Percentiles rank a stretch among this genome's conserved stretches.
These are phyloP conservation scores for Dothideomycetidae sp. DNA, from an alignment of 2,329 filamentous ascomycete species.

Conservation along the genomic window DNA sequence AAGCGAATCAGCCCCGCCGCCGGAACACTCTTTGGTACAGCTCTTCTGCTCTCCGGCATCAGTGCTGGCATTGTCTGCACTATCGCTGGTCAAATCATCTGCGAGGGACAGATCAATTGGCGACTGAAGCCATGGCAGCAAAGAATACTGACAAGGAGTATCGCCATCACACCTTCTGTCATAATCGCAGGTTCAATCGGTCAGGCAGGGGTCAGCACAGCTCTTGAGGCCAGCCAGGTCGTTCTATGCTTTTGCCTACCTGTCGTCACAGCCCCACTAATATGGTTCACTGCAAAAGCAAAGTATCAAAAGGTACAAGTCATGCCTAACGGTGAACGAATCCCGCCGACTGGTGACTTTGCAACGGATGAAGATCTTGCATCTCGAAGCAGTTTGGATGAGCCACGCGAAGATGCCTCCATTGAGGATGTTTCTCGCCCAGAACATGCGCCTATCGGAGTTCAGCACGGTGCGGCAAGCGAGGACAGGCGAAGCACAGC, in stretches of 20 bases:
- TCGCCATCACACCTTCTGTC: conserved; percentile 70
- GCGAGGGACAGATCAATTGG: conserved; percentile 69
- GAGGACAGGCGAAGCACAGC: background rate
- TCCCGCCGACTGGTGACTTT: background rate
- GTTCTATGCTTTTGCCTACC: conserved; percentile 65
- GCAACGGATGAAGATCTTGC: too few species aligned
- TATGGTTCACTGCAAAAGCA: conserved; percentile 70
- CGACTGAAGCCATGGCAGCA: conserved; percentile 62
- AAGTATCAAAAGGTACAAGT: conserved; percentile 35
- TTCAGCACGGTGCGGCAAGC: conserved; percentile 2
- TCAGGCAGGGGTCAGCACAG: conserved; percentile 51
- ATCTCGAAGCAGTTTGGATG: conserved; percentile 46
- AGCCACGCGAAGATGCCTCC: conserved; percentile 27
- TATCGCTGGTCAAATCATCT: conserved; percentile 79
- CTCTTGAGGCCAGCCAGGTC: conserved; percentile 65
- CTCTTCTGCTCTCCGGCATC: conserved; percentile 64
- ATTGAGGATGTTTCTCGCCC: conserved; percentile 20
- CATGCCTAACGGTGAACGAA: conserved; percentile 67
- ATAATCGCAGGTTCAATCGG: conserved; percentile 72
- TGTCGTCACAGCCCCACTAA: conserved; percentile 67
- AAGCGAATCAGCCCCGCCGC: conserved; percentile 56
- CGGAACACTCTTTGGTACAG: conserved; percentile 71
- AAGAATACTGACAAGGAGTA: conserved; percentile 59
- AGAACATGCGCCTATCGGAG: conserved; percentile 1
- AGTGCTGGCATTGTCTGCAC: conserved; percentile 80